Evolutionary conservation across 176 grass and related monocot species (phyloP), one percentile per base, ranked within the genome.

Genomic region (Carex kokanica): DNA sequence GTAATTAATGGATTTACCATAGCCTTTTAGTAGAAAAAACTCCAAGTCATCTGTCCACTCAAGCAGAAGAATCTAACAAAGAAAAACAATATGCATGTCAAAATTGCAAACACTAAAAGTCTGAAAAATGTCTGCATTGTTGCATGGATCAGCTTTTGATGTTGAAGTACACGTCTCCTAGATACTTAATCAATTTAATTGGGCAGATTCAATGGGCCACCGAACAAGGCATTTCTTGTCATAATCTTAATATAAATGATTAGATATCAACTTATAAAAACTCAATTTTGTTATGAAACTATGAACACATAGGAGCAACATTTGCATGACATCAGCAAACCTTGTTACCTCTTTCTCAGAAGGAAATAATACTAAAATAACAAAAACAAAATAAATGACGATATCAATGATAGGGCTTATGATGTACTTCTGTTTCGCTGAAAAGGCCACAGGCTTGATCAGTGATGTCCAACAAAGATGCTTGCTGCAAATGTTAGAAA

Each of bases 1-100:
- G 29, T 99, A 99, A 78, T 99, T 99, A 86, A 99, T 93, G 4
- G 96, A 93, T 64, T 95, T 85, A 49, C 96, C 96, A 78, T 99
- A 99, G 78, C 96, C 92, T 84, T 99, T 99, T 47, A 99, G 91
- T 40, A 99, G 40, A 85, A 99, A 99, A 66, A 66, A 88, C 69
- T 99, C 96, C 83, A 99, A 84, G 88, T 99, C 96, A 90, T 99
- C 96, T 72, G 93, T 91, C 96, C 96, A 95, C 32, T 99, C 96
- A 63, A 99, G 91, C 31, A 89, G 79, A 88, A 70, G 66, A 78
- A 95, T 87, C 96, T 99, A 81, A 80, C 32, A 91, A 74, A 60
- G 1, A 91, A 83, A 84, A 74, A 79, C 36, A 78, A 52, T 52
- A 43, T 12, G 21, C 73, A 32, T 81, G 61, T 59, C 11, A 47